A percentile compares a stretch with the other conserved stretches of the same genome.
phyloP scores from a whole-genome alignment of 2,329 filamentous ascomycete genomes.

The Cercospora sp. region DNA sequence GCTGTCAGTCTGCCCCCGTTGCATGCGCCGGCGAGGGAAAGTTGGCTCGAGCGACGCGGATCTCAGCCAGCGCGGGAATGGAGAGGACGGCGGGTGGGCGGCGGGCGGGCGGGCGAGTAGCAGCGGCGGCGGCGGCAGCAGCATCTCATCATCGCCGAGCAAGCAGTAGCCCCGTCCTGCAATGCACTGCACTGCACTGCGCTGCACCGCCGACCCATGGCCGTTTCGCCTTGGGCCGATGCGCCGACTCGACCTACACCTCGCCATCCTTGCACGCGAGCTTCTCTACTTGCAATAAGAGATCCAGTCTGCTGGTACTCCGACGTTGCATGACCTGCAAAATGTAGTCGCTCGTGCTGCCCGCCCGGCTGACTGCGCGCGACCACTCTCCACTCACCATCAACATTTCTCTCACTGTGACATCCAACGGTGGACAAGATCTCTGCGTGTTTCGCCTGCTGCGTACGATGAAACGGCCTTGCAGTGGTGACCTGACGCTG shows the following conservation, averaged over 20 bases:
- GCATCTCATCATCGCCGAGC: neutral
- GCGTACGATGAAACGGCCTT: neutral
- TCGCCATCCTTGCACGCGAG: conserved; percentile 24
- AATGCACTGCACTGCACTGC: neutral
- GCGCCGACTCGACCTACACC: conserved; percentile 4
- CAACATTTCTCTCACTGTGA: neutral
- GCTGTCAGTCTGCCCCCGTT: neutral
- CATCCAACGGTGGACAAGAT: neutral
- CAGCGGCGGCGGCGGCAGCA: neutral
- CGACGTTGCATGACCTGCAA: conserved; percentile 24
- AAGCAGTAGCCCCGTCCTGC: neutral
- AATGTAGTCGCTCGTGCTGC: conserved; percentile 19
- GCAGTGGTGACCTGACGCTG: neutral
- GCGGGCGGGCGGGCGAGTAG: neutral
- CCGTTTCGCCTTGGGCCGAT: neutral
- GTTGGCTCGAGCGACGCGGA: no score
- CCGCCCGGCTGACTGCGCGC: conserved; percentile 12
- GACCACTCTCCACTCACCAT: conserved; percentile 9
- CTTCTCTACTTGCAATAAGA: conserved; percentile 17
- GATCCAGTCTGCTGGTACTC: conserved; percentile 22
- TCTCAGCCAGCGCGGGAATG: no score
- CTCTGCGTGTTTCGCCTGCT: neutral
- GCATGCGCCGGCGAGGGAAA: neutral
- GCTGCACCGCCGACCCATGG: neutral
- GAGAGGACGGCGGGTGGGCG: no score